Evolutionary conservation across 2,329 filamentous ascomycete species (phyloP).

Genomic region (Botrytis hyacinthi): DNA sequence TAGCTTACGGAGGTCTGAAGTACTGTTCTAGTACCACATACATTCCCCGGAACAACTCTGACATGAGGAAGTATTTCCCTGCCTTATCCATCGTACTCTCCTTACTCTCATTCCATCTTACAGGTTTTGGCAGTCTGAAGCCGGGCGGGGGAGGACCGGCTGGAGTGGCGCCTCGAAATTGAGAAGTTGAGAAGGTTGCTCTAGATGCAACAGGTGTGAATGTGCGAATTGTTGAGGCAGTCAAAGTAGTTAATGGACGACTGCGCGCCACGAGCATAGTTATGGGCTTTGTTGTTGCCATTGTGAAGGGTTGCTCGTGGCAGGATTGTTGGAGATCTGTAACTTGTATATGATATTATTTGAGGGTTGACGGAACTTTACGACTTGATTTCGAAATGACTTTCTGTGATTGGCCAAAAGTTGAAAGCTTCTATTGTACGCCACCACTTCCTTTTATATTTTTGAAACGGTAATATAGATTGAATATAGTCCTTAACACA

Average conservation of each 20-base stretch:
- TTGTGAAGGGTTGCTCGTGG: slow-evolving; percentile 37
- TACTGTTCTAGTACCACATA: slow-evolving; percentile 97
- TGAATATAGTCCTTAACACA: neutral
- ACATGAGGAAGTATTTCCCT: slow-evolving; percentile 91
- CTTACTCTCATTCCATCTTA: slow-evolving; percentile 76
- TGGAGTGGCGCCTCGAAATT: slow-evolving; percentile 56
- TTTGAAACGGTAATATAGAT: neutral
- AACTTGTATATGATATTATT: slow-evolving; percentile 15
- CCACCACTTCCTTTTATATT: slow-evolving; percentile 9
- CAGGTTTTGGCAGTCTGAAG: slow-evolving; percentile 73
- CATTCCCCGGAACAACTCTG: slow-evolving; percentile 97
- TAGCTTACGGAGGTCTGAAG: slow-evolving; percentile 91
- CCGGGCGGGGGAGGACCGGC: slow-evolving; percentile 73
- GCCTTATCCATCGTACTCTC: slow-evolving; percentile 79
- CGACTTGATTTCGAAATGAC: slow-evolving; percentile 17
- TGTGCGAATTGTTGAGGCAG: slow-evolving; percentile 30
- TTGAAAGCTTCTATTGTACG: slow-evolving; percentile 13
- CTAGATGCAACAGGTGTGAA: slow-evolving; percentile 28
- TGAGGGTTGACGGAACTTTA: slow-evolving; percentile 23
- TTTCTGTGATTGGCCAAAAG: slow-evolving; percentile 17
- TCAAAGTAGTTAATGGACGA: slow-evolving; percentile 35
- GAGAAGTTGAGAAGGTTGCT: slow-evolving; percentile 36
- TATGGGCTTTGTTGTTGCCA: slow-evolving; percentile 41
- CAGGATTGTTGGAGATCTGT: slow-evolving; percentile 31
- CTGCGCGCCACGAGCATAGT: slow-evolving; percentile 40